Evolutionary conservation across 371 early-diverging fungal species (phyloP).

Genomic region (Zopfochytrium polystomum): DNA sequence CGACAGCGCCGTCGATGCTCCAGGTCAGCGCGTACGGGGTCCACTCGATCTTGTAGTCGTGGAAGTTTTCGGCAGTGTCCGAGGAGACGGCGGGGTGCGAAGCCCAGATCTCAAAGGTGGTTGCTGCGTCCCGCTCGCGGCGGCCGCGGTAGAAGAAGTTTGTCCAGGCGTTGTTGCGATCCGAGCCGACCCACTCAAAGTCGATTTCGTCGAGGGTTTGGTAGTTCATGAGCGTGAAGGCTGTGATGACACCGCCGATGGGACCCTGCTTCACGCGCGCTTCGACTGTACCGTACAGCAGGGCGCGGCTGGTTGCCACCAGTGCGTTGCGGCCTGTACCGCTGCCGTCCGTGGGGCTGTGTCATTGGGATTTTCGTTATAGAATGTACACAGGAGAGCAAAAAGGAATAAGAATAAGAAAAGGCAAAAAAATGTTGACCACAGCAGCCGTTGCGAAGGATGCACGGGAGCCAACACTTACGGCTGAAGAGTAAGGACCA

Average conservation of each 20-base stretch:
- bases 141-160: conserved; percentile 23
- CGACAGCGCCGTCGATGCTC: conserved; percentile 16
- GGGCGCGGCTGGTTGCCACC: conserved; percentile 4
- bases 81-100: conserved; percentile 5
- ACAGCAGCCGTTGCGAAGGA: too few species aligned
- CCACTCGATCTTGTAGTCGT: conserved; percentile 26
- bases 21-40: conserved; percentile 16
- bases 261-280: conserved; percentile 44
- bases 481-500: conserved; percentile 5
- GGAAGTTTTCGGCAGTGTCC: conserved; percentile 2
- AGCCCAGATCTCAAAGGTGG: conserved; percentile 18
- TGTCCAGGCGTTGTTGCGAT: conserved; percentile 27
- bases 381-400: neutral
- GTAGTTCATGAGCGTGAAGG: conserved; percentile 53
- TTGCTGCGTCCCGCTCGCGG: conserved; percentile 11
- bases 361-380: neutral
- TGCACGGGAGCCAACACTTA: too few species aligned
- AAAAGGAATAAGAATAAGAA: neutral
- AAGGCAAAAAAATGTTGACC: neutral
- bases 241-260: conserved; percentile 62
- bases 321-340: conserved; percentile 1
- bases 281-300: conserved; percentile 52
- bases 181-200: conserved; percentile 54
- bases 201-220: conserved; percentile 64
- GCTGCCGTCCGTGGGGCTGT: neutral